Percentiles rank a stretch among this genome's conserved stretches.
These are phyloP conservation scores for Vaccinium macrocarpon DNA, from an alignment of 148 eudicot species.

Conservation along the genomic window DNA sequence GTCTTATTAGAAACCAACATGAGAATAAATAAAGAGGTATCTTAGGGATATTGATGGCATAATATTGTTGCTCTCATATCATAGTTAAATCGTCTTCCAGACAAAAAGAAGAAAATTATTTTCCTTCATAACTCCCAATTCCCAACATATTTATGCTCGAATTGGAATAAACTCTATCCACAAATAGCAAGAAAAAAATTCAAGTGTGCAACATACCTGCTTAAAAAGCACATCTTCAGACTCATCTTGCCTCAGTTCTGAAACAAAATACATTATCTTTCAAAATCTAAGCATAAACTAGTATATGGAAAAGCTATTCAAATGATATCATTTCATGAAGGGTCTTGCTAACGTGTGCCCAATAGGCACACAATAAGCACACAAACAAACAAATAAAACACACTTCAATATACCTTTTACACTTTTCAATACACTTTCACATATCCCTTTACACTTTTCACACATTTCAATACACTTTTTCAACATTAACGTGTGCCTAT, in stretches of 20 bases:
- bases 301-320: neutral
- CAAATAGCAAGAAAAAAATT: neutral
- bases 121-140: neutral
- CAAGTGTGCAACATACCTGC: slow-evolving; percentile 43
- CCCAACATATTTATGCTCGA: neutral
- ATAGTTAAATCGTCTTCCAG: neutral
- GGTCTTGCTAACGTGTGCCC: too few species aligned
- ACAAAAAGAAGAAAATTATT: neutral
- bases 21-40: neutral
- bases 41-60: neutral
- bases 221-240: slow-evolving; percentile 75
- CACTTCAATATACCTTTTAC: too few species aligned
- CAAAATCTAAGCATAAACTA: neutral
- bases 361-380: too few species aligned
- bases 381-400: too few species aligned
- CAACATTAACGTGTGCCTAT: too few species aligned
- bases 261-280: slow-evolving; percentile 19
- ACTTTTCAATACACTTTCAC: too few species aligned
- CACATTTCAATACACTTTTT: too few species aligned
- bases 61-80: neutral
- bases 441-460: too few species aligned
- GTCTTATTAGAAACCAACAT: neutral
- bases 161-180: neutral
- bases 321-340: neutral
- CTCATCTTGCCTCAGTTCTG: slow-evolving; percentile 83